Percentiles rank a stretch among this genome's conserved stretches.
These are phyloP conservation scores for Trichoderma sp. DNA, from an alignment of 2,329 filamentous ascomycete genomes.

Conservation along the genomic window DNA sequence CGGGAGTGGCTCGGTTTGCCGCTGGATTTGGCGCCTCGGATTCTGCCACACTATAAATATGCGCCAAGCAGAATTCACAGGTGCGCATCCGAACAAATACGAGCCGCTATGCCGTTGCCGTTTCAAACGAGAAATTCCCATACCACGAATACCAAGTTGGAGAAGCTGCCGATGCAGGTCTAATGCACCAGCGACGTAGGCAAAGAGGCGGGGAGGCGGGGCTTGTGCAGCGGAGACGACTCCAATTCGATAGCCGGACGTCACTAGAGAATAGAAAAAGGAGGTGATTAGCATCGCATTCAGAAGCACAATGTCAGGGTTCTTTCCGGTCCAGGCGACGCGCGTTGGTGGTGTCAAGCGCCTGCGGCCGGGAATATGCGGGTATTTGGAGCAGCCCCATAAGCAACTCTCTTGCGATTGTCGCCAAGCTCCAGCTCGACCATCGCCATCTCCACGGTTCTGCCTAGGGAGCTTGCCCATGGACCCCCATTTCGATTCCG, in stretches of 20 bases:
- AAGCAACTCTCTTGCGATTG: neutral
- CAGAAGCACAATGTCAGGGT: slow-evolving; percentile 16
- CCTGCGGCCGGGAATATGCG: slow-evolving; percentile 9
- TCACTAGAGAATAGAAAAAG: slow-evolving; percentile 14
- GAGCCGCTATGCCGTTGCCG: neutral
- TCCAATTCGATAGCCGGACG: slow-evolving; percentile 23
- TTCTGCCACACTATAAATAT: neutral
- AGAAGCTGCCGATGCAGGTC: slow-evolving; percentile 18
- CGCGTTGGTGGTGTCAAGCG: slow-evolving; percentile 6
- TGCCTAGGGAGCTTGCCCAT: neutral
- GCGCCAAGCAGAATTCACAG: neutral
- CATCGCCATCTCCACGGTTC: neutral
- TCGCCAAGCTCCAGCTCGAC: neutral
- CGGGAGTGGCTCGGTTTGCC: neutral
- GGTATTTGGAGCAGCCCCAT: neutral
- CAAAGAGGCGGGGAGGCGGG: slow-evolving; percentile 22
- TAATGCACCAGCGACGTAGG: slow-evolving; percentile 24
- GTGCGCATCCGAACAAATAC: slow-evolving; percentile 1
- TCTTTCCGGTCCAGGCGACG: slow-evolving; percentile 8
- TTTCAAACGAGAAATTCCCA: neutral
- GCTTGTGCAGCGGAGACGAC: slow-evolving; percentile 22
- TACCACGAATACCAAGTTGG: slow-evolving; percentile 14
- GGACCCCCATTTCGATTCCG: neutral
- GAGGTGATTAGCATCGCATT: slow-evolving; percentile 23
- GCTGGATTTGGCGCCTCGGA: neutral